Percentiles rank a stretch among this genome's conserved stretches.
Conservation (phyloP, 305 asterid genomes). For the Fraxinus floribunda region DNA sequence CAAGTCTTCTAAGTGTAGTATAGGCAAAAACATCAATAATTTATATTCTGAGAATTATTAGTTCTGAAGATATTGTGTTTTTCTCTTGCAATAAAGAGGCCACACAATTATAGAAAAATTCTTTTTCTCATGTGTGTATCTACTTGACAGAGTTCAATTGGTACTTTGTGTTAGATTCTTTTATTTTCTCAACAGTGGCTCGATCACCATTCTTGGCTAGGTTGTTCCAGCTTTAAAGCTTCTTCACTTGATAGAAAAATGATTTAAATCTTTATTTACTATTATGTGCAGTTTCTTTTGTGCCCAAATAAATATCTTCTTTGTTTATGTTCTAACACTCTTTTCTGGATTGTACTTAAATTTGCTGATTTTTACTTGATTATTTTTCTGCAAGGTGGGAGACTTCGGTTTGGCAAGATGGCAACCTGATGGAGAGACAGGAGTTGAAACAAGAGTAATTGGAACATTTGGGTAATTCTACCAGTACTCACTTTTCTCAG, state of each 20-base stretch:
- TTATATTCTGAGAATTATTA: not conserved
- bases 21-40: not conserved
- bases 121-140: not conserved
- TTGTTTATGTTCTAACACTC: not conserved
- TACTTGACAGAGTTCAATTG: not conserved
- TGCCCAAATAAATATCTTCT: not conserved
- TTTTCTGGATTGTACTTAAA: not conserved
- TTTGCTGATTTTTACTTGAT: not conserved
- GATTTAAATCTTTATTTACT: not conserved
- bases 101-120: not conserved
- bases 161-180: not conserved
- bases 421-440: slow-evolving; percentile 96
- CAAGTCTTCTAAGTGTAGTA: not conserved
- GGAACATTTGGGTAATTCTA: slow-evolving; percentile 85
- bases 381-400: slow-evolving; percentile 57
- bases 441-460: slow-evolving; percentile 88
- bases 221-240: not conserved
- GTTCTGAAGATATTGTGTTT: not conserved
- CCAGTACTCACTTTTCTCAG: not conserved
- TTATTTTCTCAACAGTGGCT: not conserved
- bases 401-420: slow-evolving; percentile 97
- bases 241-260: not conserved
- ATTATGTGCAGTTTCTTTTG: not conserved
- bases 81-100: not conserved
- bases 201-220: not conserved